Base-by-base conservation (phyloP, 2,329 filamentous ascomycete species). In the Thelonectria discophora region DNA sequence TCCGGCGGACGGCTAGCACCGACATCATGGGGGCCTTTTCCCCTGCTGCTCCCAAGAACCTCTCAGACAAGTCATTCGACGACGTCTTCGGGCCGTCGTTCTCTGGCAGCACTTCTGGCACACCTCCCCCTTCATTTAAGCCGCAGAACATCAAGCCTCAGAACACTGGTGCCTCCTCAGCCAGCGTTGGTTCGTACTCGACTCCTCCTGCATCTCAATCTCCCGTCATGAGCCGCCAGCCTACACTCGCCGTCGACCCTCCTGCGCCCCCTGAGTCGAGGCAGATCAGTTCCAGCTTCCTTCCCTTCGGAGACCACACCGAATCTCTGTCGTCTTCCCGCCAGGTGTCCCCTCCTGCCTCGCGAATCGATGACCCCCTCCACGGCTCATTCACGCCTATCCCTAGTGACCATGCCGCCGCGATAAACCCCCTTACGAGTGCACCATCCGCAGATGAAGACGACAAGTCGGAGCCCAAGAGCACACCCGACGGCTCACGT, bases 41-140 rank as follows among this genome's bases (percentile, higher is more conserved):
- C 30, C 79, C 83, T 11, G 80, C 83, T 12, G 77, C 83, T 11
- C 71, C 78, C 42, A 79, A 80, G 68, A 78, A 80, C 49, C 81
- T 81, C 58, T 81, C 83, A 50, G 89, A 92, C 66, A 88, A 86
- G 76, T 88, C 89, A 4, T 96, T 97, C 75, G 92, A 97, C 73
- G 93, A 90, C 71, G 88, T 97, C 46, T 97, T 97, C 76, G 93
- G 93, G 2, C 88, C 89, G 48, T 83, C 89, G 1, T 88, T 88
- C 69, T 78, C 79, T 15, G 74, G 79, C 12, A 78, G 78, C 64
- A 73, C 79, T 57, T 79, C 78, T 9, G 76, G 73, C 55, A 81
- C 78, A 50, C 78, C 78, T 27, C 79, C 81, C 58, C 63, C 76
- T 3, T 43, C 73, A 7, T 71, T 72, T 1, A 34, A 34, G 32